These are phyloP conservation scores for Leucocoprinus birnbaumii DNA, from an alignment of 768 basidiomycete genomes.

Conservation along the genomic window DNA sequence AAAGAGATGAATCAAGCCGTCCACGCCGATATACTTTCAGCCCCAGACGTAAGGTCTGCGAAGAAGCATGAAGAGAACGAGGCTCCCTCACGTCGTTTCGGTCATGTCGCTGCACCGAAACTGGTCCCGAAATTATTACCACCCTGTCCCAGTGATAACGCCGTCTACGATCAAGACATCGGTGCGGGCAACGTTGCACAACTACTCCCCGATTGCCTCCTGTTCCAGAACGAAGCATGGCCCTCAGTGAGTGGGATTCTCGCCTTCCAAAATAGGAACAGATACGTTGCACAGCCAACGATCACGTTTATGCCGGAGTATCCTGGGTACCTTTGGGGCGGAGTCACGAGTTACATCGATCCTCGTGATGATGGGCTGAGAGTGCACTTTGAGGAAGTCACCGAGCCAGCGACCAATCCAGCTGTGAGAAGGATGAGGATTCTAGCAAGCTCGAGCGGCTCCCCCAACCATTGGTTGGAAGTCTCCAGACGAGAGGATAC, in stretches of 20 bases:
- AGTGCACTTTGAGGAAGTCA: constrained; percentile 1
- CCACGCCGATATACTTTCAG: too few species aligned
- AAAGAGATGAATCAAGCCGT: too few species aligned
- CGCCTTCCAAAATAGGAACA: background rate
- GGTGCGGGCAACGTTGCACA: background rate
- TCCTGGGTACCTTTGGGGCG: constrained; percentile 6
- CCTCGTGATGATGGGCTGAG: background rate
- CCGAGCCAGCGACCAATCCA: constrained; percentile 6
- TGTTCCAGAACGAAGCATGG: background rate
- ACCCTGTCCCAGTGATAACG: too few species aligned
- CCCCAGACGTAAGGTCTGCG: too few species aligned
- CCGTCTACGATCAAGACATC: too few species aligned
- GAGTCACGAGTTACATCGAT: background rate
- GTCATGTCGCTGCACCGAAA: too few species aligned
- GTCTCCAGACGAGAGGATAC: background rate
- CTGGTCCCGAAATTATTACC: too few species aligned
- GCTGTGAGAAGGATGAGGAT: background rate
- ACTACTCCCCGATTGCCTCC: background rate
- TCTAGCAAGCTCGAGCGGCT: background rate
- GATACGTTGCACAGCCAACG: background rate
- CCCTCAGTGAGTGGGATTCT: background rate
- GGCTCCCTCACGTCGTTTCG: too few species aligned
- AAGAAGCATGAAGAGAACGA: too few species aligned
- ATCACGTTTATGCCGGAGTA: constrained; percentile 5
- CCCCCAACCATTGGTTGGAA: background rate